Evolutionary conservation across 768 basidiomycete genomes (phyloP).

Genomic region (Steccherinum ochraceum): DNA sequence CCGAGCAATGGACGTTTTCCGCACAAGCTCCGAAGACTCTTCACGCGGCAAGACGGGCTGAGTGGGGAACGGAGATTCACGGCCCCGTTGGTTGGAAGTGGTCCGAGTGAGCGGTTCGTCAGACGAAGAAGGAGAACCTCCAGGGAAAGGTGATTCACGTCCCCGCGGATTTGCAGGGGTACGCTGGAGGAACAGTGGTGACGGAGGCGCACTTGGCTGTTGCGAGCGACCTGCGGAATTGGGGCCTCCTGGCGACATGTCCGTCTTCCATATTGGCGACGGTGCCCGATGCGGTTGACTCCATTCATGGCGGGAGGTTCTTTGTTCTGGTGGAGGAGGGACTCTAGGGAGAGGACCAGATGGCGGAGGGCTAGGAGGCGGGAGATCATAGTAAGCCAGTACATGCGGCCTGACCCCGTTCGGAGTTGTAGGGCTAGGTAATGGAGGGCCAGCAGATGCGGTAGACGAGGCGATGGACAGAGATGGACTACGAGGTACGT

Average conservation of each 20-base stretch:
- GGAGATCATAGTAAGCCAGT: conserved; percentile 19
- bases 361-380: conserved; percentile 21
- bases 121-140: neutral
- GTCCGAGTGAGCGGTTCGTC: neutral
- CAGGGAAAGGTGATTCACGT: conserved; percentile 3
- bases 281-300: neutral
- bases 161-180: conserved; percentile 3
- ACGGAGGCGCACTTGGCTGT: neutral
- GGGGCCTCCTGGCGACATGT: neutral
- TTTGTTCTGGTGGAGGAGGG: conserved; percentile 3
- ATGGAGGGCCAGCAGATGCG: neutral
- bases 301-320: neutral
- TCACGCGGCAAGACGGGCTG: neutral
- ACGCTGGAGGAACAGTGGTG: conserved; percentile 9
- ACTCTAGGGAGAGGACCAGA: conserved; percentile 18
- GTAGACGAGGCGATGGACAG: neutral
- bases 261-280: conserved; percentile 1
- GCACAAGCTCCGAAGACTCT: conserved; percentile 1
- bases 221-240: neutral
- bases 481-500: neutral
- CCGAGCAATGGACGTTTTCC: neutral
- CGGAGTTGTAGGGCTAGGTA: conserved; percentile 1
- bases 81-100: conserved; percentile 3
- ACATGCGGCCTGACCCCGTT: conserved; percentile 11
- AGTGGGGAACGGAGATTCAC: conserved; percentile 3